Percentiles rank a stretch among this genome's conserved stretches.
These are phyloP conservation scores for Cladorrhinum sp. DNA, from an alignment of 2,329 filamentous ascomycete genomes.

Conservation along the genomic window DNA sequence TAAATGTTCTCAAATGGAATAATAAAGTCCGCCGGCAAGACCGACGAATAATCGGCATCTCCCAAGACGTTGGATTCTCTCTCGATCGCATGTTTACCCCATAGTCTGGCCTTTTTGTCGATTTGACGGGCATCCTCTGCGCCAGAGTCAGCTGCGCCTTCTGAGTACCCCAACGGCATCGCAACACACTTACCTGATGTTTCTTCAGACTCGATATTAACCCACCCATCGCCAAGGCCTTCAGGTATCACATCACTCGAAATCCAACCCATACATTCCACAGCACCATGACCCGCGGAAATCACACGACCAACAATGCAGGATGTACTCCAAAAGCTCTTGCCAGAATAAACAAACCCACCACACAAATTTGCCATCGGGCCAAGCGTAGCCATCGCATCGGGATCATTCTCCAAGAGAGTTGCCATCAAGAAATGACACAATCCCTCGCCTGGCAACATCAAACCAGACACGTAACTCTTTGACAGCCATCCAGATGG, in stretches of 20 bases:
- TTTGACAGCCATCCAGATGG: conserved; percentile 65
- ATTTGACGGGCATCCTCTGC: conserved; percentile 49
- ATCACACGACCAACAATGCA: conserved; percentile 64
- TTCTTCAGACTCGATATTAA: conserved; percentile 56
- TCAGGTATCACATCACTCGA: conserved; percentile 57
- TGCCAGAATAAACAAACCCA: conserved; percentile 60
- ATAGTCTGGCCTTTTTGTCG: conserved; percentile 57
- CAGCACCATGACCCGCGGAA: conserved; percentile 58
- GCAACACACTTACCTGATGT: conserved; percentile 44
- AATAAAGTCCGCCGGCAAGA: conserved; percentile 61
- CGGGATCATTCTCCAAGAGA: conserved; percentile 61
- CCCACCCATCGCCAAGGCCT: conserved; percentile 54
- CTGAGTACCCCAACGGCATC: neutral
- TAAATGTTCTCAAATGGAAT: conserved; percentile 58
- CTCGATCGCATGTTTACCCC: conserved; percentile 59
- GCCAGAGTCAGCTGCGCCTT: neutral
- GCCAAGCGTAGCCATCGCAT: conserved; percentile 57
- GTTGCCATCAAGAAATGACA: conserved; percentile 65
- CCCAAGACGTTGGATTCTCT: conserved; percentile 60
- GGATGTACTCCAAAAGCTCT: conserved; percentile 67
- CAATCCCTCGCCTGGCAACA: conserved; percentile 62
- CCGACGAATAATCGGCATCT: conserved; percentile 50
- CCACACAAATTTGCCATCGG: conserved; percentile 61
- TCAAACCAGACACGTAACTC: conserved; percentile 63
- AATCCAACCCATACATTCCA: conserved; percentile 68